Percentiles rank a stretch among this genome's conserved stretches.
phyloP scores from a whole-genome alignment of 2,329 filamentous ascomycete species.

The Phialophora macrospora region DNA sequence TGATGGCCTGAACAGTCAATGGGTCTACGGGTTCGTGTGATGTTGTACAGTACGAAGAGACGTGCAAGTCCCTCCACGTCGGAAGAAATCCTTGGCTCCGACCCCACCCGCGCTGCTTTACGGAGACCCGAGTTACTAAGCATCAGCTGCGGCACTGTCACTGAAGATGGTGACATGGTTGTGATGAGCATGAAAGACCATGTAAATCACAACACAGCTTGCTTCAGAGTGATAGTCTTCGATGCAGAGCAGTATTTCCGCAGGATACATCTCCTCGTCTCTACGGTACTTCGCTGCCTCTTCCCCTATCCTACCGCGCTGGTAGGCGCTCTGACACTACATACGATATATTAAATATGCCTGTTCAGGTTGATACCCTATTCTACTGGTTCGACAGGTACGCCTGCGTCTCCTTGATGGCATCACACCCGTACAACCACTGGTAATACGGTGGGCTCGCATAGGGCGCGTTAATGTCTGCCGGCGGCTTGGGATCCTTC shows the following conservation, averaged over 20 bases:
- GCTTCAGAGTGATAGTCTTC: not conserved
- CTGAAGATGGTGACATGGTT: not conserved
- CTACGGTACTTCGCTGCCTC: not conserved
- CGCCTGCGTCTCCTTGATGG: conserved; percentile 8
- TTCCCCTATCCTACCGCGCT: not conserved
- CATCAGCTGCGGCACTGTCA: not conserved
- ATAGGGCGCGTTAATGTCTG: conserved; percentile 12
- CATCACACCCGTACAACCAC: conserved; percentile 12
- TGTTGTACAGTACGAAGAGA: not conserved
- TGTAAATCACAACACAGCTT: not conserved
- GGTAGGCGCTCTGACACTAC: not conserved
- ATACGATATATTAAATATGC: not conserved
- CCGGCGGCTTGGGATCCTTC: conserved; percentile 1
- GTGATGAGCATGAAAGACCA: not conserved
- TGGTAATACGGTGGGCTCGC: conserved; percentile 4
- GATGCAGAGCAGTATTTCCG: not conserved
- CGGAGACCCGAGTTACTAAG: not conserved
- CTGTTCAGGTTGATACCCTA: not conserved
- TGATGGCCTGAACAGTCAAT: not conserved
- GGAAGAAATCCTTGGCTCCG: not conserved
- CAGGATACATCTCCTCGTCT: not conserved
- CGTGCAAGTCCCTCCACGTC: not conserved
- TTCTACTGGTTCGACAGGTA: conserved; percentile 13
- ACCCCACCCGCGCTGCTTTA: not conserved
- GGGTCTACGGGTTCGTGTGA: not conserved